phyloP scores from a whole-genome alignment of 169 alveolate genomes.

The Eimeria necatrix region DNA sequence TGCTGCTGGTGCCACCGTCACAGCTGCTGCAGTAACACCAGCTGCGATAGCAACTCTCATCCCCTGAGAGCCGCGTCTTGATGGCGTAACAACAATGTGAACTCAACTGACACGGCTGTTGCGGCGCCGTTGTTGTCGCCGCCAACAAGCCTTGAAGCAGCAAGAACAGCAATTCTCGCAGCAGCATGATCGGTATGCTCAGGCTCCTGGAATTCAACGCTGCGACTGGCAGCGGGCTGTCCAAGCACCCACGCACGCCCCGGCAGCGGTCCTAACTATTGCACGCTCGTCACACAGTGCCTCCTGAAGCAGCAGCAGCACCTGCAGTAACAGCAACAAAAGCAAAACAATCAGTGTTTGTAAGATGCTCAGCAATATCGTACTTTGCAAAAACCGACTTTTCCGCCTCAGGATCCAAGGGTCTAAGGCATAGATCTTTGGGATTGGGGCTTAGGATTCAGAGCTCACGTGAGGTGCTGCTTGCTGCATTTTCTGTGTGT shows the following conservation, averaged over 20 bases:
- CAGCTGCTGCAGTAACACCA: not conserved
- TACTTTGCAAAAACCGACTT: not conserved
- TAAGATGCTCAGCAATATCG: not conserved
- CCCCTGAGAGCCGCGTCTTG: not conserved
- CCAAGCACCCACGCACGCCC: slow-evolving; percentile 22
- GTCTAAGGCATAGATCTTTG: not conserved
- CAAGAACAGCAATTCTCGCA: not conserved
- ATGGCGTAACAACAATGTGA: not conserved
- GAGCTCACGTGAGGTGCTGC: not conserved
- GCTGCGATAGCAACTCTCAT: not conserved
- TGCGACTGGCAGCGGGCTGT: not conserved
- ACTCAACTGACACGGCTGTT: not conserved
- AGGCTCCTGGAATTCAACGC: not conserved
- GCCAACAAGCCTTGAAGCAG: not conserved
- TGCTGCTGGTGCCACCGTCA: no score
- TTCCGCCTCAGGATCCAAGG: not conserved
- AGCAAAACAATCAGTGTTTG: not conserved
- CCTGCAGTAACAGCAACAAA: slow-evolving; percentile 43
- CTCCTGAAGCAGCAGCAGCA: slow-evolving; percentile 70
- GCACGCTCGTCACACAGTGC: slow-evolving; percentile 43
- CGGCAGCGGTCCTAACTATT: slow-evolving; percentile 12
- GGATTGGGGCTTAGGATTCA: not conserved
- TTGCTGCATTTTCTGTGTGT: not conserved
- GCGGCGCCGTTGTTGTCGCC: not conserved
- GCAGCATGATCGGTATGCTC: not conserved